These are phyloP conservation scores for Candida glucosophila DNA, from an alignment of 1,139 yeast species.

Conservation along the genomic window DNA sequence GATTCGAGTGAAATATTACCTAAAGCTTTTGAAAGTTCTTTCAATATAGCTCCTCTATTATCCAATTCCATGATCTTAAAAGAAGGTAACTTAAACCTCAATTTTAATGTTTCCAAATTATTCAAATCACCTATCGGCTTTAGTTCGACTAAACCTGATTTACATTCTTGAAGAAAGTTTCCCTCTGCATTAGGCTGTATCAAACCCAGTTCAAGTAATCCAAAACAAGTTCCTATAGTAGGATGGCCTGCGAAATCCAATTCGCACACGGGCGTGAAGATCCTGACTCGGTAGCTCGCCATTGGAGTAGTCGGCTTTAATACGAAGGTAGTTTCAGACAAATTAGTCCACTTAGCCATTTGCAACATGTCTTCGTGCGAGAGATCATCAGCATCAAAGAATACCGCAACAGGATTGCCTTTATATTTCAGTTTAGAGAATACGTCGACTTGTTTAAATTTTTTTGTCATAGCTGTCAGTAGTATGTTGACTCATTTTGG, in stretches of 20 bases:
- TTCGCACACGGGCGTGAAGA: constrained; percentile 37
- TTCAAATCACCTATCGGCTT: constrained; percentile 10
- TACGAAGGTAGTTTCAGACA: constrained; percentile 49
- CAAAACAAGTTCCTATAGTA: constrained; percentile 43
- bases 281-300: constrained; percentile 40
- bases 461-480: too few species aligned
- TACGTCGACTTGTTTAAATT: constrained; percentile 44
- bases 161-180: constrained; percentile 32
- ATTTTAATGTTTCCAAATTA: constrained; percentile 1
- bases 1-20: constrained; percentile 7
- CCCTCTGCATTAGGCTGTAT: constrained; percentile 15
- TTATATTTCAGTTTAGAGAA: constrained; percentile 31
- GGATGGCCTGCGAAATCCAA: constrained; percentile 59
- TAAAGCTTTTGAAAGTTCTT: constrained; percentile 11
- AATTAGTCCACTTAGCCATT: constrained; percentile 48
- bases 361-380: constrained; percentile 29
- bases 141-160: constrained; percentile 32
- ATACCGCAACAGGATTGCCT: constrained; percentile 53
- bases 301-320: constrained; percentile 21
- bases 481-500: too few species aligned
- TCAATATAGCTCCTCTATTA: constrained; percentile 7
- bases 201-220: constrained; percentile 24
- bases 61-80: constrained; percentile 13
- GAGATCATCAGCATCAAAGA: constrained; percentile 24
- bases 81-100: constrained; percentile 17